Conservation (phyloP, 2,329 filamentous ascomycete species). For the Apiospora rasikravindrae region DNA sequence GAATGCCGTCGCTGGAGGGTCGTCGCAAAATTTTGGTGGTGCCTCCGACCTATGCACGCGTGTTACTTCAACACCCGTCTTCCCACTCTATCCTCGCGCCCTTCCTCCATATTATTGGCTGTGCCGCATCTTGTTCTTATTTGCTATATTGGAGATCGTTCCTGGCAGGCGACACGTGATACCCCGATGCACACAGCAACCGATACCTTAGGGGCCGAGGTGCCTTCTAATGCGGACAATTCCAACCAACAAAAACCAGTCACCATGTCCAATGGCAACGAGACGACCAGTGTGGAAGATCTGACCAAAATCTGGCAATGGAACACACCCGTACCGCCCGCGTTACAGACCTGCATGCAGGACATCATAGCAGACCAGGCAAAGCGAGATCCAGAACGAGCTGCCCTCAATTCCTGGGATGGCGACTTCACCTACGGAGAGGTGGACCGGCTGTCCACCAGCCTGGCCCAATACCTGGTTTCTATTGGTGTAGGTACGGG, state of each 20-base stretch:
- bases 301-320: slow-evolving; percentile 52
- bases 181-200: slow-evolving; percentile 10
- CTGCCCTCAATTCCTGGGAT: slow-evolving; percentile 51
- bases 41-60: not conserved
- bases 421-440: slow-evolving; percentile 37
- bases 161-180: not conserved
- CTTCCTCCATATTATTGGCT: not conserved
- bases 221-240: not conserved
- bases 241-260: not conserved
- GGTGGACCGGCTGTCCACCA: slow-evolving; percentile 32
- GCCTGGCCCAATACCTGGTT: slow-evolving; percentile 32
- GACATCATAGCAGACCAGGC: slow-evolving; percentile 50
- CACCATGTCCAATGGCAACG: slow-evolving; percentile 20
- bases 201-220: slow-evolving; percentile 11
- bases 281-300: slow-evolving; percentile 39
- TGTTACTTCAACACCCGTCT: not conserved
- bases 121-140: not conserved
- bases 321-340: slow-evolving; percentile 49
- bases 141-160: not conserved
- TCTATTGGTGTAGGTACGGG: slow-evolving; percentile 42
- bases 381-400: slow-evolving; percentile 41
- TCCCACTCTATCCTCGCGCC: not conserved
- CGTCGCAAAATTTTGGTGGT: not conserved
- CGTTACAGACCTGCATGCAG: slow-evolving; percentile 51
- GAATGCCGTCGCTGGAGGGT: not conserved